Evolutionary conservation across 208 protist species (phyloP).

Genomic region (Wallacemonas sp.): DNA sequence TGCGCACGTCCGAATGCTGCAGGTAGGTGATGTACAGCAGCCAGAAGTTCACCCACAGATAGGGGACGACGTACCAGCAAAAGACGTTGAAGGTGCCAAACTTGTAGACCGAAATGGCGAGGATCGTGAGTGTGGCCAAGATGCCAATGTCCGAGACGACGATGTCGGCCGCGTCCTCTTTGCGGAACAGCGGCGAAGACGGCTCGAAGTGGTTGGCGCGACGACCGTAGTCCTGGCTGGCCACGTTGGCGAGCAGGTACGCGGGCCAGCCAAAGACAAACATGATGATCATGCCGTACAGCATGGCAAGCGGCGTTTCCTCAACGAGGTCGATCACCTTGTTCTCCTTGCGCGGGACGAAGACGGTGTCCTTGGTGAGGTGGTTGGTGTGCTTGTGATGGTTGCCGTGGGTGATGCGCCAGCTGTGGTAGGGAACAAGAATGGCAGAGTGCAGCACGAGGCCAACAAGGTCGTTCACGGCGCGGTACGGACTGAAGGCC

Average conservation of each 20-base stretch:
- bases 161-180: conserved; percentile 64
- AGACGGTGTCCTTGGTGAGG: conserved; percentile 90
- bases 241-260: conserved; percentile 84
- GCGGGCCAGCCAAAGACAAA: conserved; percentile 89
- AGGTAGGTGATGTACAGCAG: conserved; percentile 92
- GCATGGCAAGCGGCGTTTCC: conserved; percentile 62
- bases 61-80: conserved; percentile 81
- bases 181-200: conserved; percentile 75
- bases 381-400: conserved; percentile 96
- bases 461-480: conserved; percentile 89
- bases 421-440: conserved; percentile 93
- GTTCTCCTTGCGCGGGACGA: conserved; percentile 64
- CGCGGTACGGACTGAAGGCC: conserved; percentile 75
- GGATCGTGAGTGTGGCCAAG: conserved; percentile 35
- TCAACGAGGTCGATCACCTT: conserved; percentile 66
- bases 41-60: conserved; percentile 92
- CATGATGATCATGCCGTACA: conserved; percentile 50
- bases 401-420: conserved; percentile 90
- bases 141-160: conserved; percentile 76
- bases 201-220: conserved; percentile 85
- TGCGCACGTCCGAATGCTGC: conserved; percentile 91
- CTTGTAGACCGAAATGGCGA: conserved; percentile 35
- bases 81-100: conserved; percentile 60
- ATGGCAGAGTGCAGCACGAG: conserved; percentile 85
- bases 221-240: conserved; percentile 70